These are phyloP conservation scores for Eucalyptus urophylla DNA, from an alignment of 345 rosid species.

Conservation along the genomic window DNA sequence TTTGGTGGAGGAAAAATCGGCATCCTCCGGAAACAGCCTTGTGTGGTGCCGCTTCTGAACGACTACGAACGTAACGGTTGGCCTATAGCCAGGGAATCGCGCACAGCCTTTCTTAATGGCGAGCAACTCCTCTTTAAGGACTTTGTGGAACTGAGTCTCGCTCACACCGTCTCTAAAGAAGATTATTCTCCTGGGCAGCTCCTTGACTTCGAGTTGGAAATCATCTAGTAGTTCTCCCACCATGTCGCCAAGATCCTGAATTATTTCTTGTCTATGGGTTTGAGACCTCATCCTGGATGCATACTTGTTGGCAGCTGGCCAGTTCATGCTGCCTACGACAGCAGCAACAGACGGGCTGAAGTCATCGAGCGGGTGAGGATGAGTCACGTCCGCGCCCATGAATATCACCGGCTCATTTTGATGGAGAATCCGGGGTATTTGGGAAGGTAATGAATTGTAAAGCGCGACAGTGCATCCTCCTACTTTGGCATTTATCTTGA, in stretches of 20 bases:
- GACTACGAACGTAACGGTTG: conserved; percentile 70
- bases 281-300: conserved; percentile 92
- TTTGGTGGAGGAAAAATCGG: conserved; percentile 9
- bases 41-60: conserved; percentile 97
- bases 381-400: conserved; percentile 98
- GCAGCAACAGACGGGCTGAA: conserved; percentile 94
- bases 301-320: conserved; percentile 95
- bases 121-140: conserved; percentile 65
- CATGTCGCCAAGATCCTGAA: conserved; percentile 78
- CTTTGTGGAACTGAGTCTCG: conserved; percentile 82
- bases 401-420: conserved; percentile 80
- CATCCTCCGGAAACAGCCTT: conserved; percentile 54
- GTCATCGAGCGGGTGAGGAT: conserved; percentile 95
- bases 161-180: conserved; percentile 96
- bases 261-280: conserved; percentile 89
- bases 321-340: conserved; percentile 98
- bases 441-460: conserved; percentile 67
- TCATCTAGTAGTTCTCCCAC: conserved; percentile 76
- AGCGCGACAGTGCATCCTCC: conserved; percentile 89
- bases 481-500: conserved; percentile 92
- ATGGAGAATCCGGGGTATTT: conserved; percentile 64
- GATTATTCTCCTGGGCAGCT: conserved; percentile 73
- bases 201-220: conserved; percentile 43
- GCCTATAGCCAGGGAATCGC: conserved; percentile 42
- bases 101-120: conserved; percentile 62